phyloP scores from a whole-genome alignment of 768 basidiomycete genomes.

The Steccherinum ochraceum region DNA sequence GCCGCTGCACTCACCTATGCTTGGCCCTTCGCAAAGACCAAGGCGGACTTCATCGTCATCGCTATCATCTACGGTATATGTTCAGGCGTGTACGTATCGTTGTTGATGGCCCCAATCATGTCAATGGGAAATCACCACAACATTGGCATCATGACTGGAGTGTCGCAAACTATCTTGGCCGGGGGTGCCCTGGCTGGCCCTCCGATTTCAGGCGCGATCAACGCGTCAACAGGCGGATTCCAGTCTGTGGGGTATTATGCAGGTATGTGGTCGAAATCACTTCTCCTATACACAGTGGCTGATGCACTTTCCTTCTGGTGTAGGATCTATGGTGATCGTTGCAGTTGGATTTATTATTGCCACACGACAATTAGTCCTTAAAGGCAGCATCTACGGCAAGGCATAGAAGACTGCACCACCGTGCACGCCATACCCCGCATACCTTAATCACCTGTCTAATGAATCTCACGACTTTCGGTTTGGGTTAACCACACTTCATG shows the following conservation, averaged over 20 bases:
- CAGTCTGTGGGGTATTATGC: constrained; percentile 24
- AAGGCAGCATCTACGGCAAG: too few relatives aligned
- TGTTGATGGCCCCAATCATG: constrained; percentile 52
- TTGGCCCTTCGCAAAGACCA: constrained; percentile 58
- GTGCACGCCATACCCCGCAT: too few relatives aligned
- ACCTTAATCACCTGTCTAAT: too few relatives aligned
- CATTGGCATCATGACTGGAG: constrained; percentile 57
- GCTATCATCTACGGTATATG: constrained; percentile 57
- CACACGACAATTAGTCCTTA: constrained; percentile 34
- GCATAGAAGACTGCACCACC: too few relatives aligned
- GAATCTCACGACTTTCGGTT: too few relatives aligned
- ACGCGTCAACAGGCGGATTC: constrained; percentile 44
- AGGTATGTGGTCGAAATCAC: background rate
- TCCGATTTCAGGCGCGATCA: constrained; percentile 69
- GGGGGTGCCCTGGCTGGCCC: constrained; percentile 63
- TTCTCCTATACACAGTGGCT: background rate
- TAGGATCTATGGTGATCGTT: constrained; percentile 34
- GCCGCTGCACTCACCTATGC: constrained; percentile 55
- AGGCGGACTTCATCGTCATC: constrained; percentile 42
- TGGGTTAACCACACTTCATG: too few relatives aligned
- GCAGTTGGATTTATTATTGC: constrained; percentile 35
- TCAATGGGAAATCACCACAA: constrained; percentile 55
- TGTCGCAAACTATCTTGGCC: constrained; percentile 53
- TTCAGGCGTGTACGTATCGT: constrained; percentile 55
- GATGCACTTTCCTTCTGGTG: background rate